These are phyloP conservation scores for Neurospora sublineolata DNA, from an alignment of 495 filamentous ascomycete genomes.

Conservation along the genomic window DNA sequence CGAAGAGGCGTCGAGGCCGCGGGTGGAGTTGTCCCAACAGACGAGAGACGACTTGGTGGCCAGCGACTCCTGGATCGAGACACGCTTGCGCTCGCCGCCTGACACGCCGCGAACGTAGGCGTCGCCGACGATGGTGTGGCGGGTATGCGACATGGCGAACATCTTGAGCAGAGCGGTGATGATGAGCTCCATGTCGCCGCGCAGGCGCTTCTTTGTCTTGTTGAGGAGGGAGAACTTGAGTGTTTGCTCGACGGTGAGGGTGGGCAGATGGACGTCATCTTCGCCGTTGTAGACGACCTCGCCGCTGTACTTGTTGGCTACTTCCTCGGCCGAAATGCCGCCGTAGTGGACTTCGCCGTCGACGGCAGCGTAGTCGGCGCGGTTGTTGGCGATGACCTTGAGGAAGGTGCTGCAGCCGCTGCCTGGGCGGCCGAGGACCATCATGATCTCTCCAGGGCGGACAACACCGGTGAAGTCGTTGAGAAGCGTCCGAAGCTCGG, in stretches of 20 bases:
- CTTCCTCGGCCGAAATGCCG: slow-evolving; percentile 59
- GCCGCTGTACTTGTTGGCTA: slow-evolving; percentile 57
- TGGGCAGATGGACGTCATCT: slow-evolving; percentile 70
- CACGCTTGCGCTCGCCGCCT: slow-evolving; percentile 48
- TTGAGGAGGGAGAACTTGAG: slow-evolving; percentile 73
- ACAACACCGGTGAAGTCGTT: slow-evolving; percentile 71
- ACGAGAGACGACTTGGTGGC: slow-evolving; percentile 37
- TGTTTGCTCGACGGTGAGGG: slow-evolving; percentile 68
- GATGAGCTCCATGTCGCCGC: slow-evolving; percentile 54
- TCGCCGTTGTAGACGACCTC: slow-evolving; percentile 78
- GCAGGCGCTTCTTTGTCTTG: slow-evolving; percentile 68
- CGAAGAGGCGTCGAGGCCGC: slow-evolving; percentile 70
- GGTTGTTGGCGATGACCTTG: slow-evolving; percentile 63
- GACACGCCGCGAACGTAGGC: slow-evolving; percentile 66
- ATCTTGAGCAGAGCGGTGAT: slow-evolving; percentile 60
- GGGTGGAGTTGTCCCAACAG: slow-evolving; percentile 61
- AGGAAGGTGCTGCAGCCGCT: slow-evolving; percentile 74
- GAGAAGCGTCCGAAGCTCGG: slow-evolving; percentile 48
- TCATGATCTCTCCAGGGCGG: slow-evolving; percentile 67
- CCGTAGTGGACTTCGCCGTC: slow-evolving; percentile 66
- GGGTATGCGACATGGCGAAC: slow-evolving; percentile 68
- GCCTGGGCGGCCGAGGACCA: slow-evolving; percentile 72
- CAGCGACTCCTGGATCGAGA: slow-evolving; percentile 42
- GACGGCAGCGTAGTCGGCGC: slow-evolving; percentile 52
- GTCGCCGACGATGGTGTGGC: slow-evolving; percentile 75